Evolutionary conservation across 768 basidiomycete species (phyloP).

Genomic region (Psilocybe sp.): DNA sequence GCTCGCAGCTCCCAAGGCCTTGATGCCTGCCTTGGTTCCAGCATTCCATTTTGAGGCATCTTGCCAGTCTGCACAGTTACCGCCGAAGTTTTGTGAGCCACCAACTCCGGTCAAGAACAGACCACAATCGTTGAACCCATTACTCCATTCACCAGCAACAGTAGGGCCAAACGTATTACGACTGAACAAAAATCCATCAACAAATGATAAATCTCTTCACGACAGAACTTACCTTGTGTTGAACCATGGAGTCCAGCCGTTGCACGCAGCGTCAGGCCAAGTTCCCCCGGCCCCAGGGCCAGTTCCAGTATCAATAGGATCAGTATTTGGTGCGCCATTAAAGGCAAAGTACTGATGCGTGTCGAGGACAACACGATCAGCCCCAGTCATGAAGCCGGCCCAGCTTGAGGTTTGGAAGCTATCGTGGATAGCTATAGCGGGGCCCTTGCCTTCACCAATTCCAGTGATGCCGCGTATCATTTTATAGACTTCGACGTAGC

Average conservation of each 20-base stretch:
- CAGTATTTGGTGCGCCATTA: conserved; percentile 31
- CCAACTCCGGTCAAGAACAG: conserved; percentile 28
- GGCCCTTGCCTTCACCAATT: conserved; percentile 63
- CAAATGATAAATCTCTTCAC: conserved; percentile 20
- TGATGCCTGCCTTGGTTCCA: conserved; percentile 32
- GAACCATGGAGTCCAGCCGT: conserved; percentile 52
- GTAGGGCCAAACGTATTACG: conserved; percentile 63
- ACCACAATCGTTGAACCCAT: conserved; percentile 67
- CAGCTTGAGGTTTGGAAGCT: conserved; percentile 41
- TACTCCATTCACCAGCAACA: conserved; percentile 76
- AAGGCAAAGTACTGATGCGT: conserved; percentile 50
- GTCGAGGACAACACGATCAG: conserved; percentile 37
- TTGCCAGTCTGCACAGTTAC: conserved; percentile 32
- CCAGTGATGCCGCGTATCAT: conserved; percentile 76
- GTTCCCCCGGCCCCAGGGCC: conserved; percentile 37
- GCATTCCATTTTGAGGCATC: conserved; percentile 58
- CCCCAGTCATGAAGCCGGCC: conserved; percentile 31
- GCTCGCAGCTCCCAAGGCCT: conserved; percentile 56
- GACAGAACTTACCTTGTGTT: conserved; percentile 43
- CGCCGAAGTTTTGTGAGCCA: conserved; percentile 20
- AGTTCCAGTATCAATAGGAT: conserved; percentile 33
- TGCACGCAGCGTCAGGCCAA: conserved; percentile 54
- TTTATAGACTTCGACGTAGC: conserved; percentile 57
- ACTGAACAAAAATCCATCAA: conserved; percentile 18
- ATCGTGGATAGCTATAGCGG: conserved; percentile 49